Evolutionary conservation across 306 rosid genomes (phyloP).

Genomic region (Cucurbita moschata): DNA sequence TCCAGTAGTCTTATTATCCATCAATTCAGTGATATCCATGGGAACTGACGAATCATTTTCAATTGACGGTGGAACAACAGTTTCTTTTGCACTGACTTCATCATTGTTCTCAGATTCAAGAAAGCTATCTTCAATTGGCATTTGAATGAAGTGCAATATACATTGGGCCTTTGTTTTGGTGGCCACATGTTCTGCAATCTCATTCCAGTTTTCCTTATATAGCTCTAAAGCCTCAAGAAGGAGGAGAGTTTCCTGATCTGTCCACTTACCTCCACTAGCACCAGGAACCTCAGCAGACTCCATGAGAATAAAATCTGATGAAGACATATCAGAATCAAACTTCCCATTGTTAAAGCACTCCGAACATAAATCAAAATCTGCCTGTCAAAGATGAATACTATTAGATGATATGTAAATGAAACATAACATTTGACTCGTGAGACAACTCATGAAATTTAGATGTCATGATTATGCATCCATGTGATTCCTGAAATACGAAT

Average conservation of each 20-base stretch:
- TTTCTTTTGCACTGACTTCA: conserved; percentile 40
- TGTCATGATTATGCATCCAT: background rate
- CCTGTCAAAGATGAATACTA: conserved; percentile 48
- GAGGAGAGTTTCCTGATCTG: conserved; percentile 95
- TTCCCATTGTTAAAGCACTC: conserved; percentile 80
- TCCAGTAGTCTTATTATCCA: conserved; percentile 24
- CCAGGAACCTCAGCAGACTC: conserved; percentile 89
- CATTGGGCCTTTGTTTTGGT: conserved; percentile 91
- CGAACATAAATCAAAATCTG: conserved; percentile 78
- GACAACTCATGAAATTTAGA: background rate
- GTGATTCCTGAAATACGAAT: background rate
- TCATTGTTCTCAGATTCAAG: conserved; percentile 35
- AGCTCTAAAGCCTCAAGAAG: conserved; percentile 94
- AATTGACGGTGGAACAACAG: conserved; percentile 27
- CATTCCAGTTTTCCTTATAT: conserved; percentile 86
- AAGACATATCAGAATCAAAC: conserved; percentile 78
- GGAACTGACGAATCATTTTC: conserved; percentile 30
- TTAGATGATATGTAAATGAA: conserved; percentile 14
- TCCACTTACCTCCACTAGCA: conserved; percentile 84
- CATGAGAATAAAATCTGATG: conserved; percentile 87
- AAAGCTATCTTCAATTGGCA: conserved; percentile 86
- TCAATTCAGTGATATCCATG: conserved; percentile 33
- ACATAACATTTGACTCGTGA: background rate
- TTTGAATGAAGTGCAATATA: conserved; percentile 84
- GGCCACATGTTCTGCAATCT: conserved; percentile 92